These are phyloP conservation scores for Rhexocercosporidium sp. DNA, from an alignment of 2,329 filamentous ascomycete species.

Conservation along the genomic window DNA sequence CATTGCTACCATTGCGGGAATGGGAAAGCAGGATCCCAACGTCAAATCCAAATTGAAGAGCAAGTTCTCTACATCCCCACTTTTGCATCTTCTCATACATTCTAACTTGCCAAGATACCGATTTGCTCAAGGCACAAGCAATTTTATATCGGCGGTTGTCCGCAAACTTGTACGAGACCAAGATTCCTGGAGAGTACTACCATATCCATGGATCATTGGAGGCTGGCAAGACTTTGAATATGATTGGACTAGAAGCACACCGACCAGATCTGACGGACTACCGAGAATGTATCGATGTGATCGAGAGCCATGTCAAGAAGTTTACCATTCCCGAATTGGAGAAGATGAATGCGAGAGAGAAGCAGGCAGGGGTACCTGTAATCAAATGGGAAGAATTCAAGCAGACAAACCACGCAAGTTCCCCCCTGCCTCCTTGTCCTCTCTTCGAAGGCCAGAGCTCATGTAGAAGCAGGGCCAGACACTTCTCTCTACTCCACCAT, in stretches of 20 bases:
- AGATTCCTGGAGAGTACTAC: slow-evolving; percentile 69
- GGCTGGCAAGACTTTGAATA: slow-evolving; percentile 69
- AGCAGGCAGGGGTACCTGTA: slow-evolving; percentile 65
- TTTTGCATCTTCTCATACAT: not conserved
- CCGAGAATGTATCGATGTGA: slow-evolving; percentile 60
- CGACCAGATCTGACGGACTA: slow-evolving; percentile 66
- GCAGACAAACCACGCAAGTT: slow-evolving; percentile 57
- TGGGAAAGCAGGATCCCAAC: slow-evolving; percentile 53
- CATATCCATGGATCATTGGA: slow-evolving; percentile 79
- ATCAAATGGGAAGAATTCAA: slow-evolving; percentile 65
- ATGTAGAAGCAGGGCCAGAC: slow-evolving; percentile 44
- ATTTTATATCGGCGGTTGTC: slow-evolving; percentile 74
- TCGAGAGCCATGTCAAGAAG: slow-evolving; percentile 62
- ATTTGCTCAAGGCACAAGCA: slow-evolving; percentile 72
- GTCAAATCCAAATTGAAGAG: slow-evolving; percentile 53
- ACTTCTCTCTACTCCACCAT: slow-evolving; percentile 49
- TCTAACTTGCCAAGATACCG: slow-evolving; percentile 61
- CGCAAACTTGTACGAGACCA: slow-evolving; percentile 74
- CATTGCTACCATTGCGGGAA: slow-evolving; percentile 58
- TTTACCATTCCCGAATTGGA: slow-evolving; percentile 63
- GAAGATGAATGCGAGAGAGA: slow-evolving; percentile 56
- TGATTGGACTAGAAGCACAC: slow-evolving; percentile 70
- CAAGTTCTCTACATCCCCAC: slow-evolving; percentile 31
- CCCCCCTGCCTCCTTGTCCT: not conserved
- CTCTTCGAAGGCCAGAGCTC: not conserved